These are phyloP conservation scores for Cytospora chrysosperma DNA, from an alignment of 2,329 filamentous ascomycete genomes.

Conservation along the genomic window DNA sequence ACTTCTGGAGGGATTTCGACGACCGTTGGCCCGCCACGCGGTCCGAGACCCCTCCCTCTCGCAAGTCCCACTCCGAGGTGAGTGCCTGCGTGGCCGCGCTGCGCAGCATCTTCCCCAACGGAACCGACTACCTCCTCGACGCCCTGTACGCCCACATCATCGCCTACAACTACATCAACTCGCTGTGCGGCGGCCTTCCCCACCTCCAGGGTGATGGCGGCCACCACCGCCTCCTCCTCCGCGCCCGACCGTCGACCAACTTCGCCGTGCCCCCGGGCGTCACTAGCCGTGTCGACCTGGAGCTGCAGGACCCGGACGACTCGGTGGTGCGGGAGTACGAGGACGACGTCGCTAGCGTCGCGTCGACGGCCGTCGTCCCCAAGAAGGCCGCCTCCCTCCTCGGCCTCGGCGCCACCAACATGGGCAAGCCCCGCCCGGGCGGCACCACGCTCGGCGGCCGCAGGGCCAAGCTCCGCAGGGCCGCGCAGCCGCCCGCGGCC, in stretches of 20 bases:
- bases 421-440: conserved; percentile 19
- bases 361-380: conserved; percentile 38
- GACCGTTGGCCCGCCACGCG: conserved; percentile 3
- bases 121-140: conserved; percentile 56
- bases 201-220: neutral
- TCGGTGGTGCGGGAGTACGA: conserved; percentile 16
- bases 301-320: conserved; percentile 21
- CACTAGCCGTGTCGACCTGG: conserved; percentile 24
- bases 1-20: conserved; percentile 9
- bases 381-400: conserved; percentile 53
- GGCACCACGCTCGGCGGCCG: conserved; percentile 22
- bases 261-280: conserved; percentile 18
- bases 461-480: conserved; percentile 25
- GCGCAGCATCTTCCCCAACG: conserved; percentile 51
- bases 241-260: conserved; percentile 4
- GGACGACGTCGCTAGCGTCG: conserved; percentile 28
- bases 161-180: conserved; percentile 56
- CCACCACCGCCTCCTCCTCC: neutral
- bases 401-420: conserved; percentile 40
- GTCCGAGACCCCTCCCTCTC: neutral
- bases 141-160: conserved; percentile 59
- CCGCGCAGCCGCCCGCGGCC: neutral
- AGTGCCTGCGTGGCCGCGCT: conserved; percentile 34
- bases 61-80: neutral
- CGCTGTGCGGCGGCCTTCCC: conserved; percentile 32